Conservation (phyloP, 1,139 yeast genomes). For the Candida freyschussii region DNA sequence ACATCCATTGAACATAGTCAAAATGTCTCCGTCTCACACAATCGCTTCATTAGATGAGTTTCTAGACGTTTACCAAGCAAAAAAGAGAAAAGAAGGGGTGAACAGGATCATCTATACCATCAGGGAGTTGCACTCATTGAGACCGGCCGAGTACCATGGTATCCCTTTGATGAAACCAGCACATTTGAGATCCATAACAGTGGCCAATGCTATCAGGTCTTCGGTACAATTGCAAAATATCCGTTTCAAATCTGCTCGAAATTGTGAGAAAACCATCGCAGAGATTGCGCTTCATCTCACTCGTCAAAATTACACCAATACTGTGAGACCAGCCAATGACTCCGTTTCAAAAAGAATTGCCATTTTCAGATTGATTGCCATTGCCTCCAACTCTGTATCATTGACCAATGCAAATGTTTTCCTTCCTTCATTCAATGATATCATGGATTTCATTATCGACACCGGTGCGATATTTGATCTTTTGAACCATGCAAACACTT, state of each 20-base stretch:
- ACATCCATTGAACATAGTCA: conserved; percentile 4
- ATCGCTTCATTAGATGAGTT: conserved; percentile 4
- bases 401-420: conserved; percentile 33
- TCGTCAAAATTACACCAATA: conserved; percentile 2
- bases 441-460: conserved; percentile 34
- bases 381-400: conserved; percentile 23
- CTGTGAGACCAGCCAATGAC: conserved; percentile 9
- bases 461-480: conserved; percentile 33
- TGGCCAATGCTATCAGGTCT: conserved; percentile 5
- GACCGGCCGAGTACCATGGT: conserved; percentile 16
- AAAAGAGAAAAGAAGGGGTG: background rate
- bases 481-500: conserved; percentile 22
- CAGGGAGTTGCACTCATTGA: conserved; percentile 14
- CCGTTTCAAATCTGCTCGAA: conserved; percentile 20
- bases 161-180: conserved; percentile 9
- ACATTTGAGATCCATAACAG: background rate
- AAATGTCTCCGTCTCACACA: conserved; percentile 7
- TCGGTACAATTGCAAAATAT: conserved; percentile 7
- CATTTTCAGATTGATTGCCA: conserved; percentile 19
- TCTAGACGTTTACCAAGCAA: background rate
- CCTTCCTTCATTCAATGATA: conserved; percentile 30
- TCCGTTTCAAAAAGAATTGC: conserved; percentile 16
- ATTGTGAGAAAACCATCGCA: conserved; percentile 19
- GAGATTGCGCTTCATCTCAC: conserved; percentile 18
- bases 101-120: conserved; percentile 10